Evolutionary conservation across 106 monocot genomes (phyloP), one percentile per base, ranked within the genome.

Genomic region (Dioscorea zingiberensis): DNA sequence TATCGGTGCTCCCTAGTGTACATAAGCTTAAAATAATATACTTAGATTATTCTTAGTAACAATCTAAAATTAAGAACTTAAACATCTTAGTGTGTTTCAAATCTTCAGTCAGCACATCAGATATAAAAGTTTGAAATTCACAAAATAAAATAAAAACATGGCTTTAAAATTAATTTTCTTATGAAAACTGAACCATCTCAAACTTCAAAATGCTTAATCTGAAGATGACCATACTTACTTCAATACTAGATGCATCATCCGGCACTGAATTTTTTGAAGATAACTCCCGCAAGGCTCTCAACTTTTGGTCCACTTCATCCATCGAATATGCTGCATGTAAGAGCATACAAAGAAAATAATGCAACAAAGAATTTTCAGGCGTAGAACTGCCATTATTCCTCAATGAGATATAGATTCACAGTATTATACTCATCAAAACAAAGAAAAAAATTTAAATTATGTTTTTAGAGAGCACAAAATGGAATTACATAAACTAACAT

Each of bases 271-370:
- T 30, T 14, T 78, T 69, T 24, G 70, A 47, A 55, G 38, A 38
- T 38, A 47, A 54, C 23, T 57, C 66, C 53, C 73, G 78, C 18
- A 83, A 67, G 45, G 26, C 30, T 17, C 19, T 66, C 28, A 76
- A 70, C 73, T 68, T 80, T 38, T 83, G 57, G 13, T 80, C 70
- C 62, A 87, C 17, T 64, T 87, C 83, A 44, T 87, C 76, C 27
- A 67, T 54, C 10, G 79, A 59, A 48, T 83, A 87, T 27, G 79
- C 87, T 87, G 73, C 12, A 28, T 4, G 8, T 22, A 21, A 54
- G 13, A 54, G 53, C 53, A 54, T 54, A 54, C 8, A 9, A 6
- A 29, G 32, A 61, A 4, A 9, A 25, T 14, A 28, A 61, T 30
- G 12, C 24, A 18, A 30, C 28, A 28, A 10, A 3, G 14, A 30